Conservation (phyloP, 1,139 yeast genomes). For the Kodamaea plutei region DNA sequence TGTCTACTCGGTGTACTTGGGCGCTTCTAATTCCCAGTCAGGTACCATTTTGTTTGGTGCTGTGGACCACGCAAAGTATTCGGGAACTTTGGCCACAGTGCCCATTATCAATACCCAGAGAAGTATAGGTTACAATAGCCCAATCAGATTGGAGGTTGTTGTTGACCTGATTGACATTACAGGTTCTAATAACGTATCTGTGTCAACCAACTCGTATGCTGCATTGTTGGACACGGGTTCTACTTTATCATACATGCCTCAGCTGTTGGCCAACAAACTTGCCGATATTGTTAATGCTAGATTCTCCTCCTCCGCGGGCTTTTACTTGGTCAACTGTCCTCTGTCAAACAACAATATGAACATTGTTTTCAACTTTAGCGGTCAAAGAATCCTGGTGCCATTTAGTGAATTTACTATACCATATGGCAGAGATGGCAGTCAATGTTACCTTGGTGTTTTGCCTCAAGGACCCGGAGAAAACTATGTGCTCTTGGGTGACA, state of each 20-base stretch:
- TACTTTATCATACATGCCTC: slow-evolving; percentile 36
- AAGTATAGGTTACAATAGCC: slow-evolving; percentile 16
- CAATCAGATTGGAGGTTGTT: slow-evolving; percentile 27
- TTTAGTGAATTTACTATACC: slow-evolving; percentile 29
- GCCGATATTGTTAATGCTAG: slow-evolving; percentile 28
- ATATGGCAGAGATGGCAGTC: slow-evolving; percentile 5
- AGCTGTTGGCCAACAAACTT: slow-evolving; percentile 21
- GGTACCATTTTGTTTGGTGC: slow-evolving; percentile 59
- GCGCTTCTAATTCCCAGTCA: slow-evolving; percentile 11
- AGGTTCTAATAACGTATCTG: slow-evolving; percentile 2
- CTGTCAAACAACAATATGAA: slow-evolving; percentile 13
- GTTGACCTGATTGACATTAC: slow-evolving; percentile 13
- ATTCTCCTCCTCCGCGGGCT: slow-evolving; percentile 26
- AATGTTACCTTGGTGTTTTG: slow-evolving; percentile 30
- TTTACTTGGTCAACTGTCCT: slow-evolving; percentile 27
- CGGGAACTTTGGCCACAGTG: slow-evolving; percentile 38
- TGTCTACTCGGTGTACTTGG: slow-evolving; percentile 46
- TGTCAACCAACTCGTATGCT: slow-evolving; percentile 11
- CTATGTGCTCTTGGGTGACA: slow-evolving; percentile 57
- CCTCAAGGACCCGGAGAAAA: slow-evolving; percentile 16
- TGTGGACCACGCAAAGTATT: slow-evolving; percentile 48
- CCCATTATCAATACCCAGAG: slow-evolving; percentile 24
- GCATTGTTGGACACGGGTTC: slow-evolving; percentile 22
- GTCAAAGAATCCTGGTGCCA: slow-evolving; percentile 44
- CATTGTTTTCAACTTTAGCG: slow-evolving; percentile 49